Conservation (phyloP, 768 basidiomycete species). For the Termitomyces sp. region DNA sequence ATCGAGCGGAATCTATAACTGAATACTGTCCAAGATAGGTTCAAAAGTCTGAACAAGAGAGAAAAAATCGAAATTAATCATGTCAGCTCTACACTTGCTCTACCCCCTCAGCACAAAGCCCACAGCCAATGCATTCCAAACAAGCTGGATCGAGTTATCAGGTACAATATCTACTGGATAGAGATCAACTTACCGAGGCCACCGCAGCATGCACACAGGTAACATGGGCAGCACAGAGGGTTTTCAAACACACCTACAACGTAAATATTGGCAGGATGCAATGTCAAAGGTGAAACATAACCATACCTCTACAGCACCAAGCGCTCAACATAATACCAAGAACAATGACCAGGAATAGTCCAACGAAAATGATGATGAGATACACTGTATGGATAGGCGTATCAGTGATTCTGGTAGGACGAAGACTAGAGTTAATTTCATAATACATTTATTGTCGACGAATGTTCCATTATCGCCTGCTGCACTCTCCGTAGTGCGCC, state of each 20-base stretch:
- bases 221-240: constrained; percentile 64
- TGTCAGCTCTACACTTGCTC: constrained; percentile 1
- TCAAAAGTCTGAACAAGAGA: neutral
- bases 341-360: constrained; percentile 48
- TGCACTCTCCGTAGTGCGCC: constrained; percentile 24
- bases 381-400: constrained; percentile 37
- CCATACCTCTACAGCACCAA: constrained; percentile 59
- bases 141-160: constrained; percentile 35
- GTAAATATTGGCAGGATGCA: neutral
- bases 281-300: neutral
- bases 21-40: neutral
- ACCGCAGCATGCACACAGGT: constrained; percentile 68
- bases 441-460: constrained; percentile 35
- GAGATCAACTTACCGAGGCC: constrained; percentile 43
- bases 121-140: constrained; percentile 66
- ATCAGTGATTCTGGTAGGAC: neutral
- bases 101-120: constrained; percentile 52
- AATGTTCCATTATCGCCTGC: constrained; percentile 23
- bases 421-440: neutral
- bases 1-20: neutral
- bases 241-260: constrained; percentile 49
- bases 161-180: neutral
- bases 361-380: constrained; percentile 61
- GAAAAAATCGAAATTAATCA: too few species aligned
- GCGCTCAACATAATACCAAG: constrained; percentile 53